Conservation (phyloP, 148 eudicot genomes). For the Diospyros lotus region DNA sequence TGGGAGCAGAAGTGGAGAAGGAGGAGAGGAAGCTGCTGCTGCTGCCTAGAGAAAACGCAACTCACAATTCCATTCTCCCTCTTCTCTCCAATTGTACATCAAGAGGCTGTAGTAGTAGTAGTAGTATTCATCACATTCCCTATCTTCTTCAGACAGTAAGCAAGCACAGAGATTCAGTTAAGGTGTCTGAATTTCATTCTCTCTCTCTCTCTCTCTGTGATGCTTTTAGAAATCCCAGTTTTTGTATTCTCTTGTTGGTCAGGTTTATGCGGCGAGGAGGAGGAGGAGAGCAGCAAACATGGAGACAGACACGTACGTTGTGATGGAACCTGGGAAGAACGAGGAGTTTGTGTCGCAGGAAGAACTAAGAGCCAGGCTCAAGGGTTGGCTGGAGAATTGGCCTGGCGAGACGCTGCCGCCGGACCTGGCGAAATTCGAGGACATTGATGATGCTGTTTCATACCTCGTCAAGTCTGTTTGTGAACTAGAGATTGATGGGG, state of each 20-base stretch:
- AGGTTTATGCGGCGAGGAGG: conserved; percentile 38
- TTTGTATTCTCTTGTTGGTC: background rate
- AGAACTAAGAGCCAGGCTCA: conserved; percentile 57
- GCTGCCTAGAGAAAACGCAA: conserved; percentile 10
- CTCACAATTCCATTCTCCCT: background rate
- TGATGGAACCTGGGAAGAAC: conserved; percentile 70
- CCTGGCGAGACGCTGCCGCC: conserved; percentile 63
- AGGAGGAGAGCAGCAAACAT: conserved; percentile 59
- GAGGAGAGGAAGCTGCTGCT: conserved; percentile 6
- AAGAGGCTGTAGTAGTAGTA: too few relatives aligned
- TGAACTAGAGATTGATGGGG: conserved; percentile 86
- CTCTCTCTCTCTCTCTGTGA: too few relatives aligned
- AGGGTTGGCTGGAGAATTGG: conserved; percentile 78
- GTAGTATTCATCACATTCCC: background rate
- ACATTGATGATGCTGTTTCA: conserved; percentile 61
- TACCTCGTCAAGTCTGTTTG: conserved; percentile 74
- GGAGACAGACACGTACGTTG: conserved; percentile 54
- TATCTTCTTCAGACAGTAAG: conserved; percentile 1
- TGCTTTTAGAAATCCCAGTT: background rate
- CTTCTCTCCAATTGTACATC: background rate
- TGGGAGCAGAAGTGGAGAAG: background rate
- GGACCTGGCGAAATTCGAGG: conserved; percentile 63
- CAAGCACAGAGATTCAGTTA: conserved; percentile 13
- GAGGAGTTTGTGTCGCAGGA: conserved; percentile 76
- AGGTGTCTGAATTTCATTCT: conserved; percentile 2